Base-by-base conservation (phyloP, 1,139 yeast species). In the Ogataea hybrid region DNA sequence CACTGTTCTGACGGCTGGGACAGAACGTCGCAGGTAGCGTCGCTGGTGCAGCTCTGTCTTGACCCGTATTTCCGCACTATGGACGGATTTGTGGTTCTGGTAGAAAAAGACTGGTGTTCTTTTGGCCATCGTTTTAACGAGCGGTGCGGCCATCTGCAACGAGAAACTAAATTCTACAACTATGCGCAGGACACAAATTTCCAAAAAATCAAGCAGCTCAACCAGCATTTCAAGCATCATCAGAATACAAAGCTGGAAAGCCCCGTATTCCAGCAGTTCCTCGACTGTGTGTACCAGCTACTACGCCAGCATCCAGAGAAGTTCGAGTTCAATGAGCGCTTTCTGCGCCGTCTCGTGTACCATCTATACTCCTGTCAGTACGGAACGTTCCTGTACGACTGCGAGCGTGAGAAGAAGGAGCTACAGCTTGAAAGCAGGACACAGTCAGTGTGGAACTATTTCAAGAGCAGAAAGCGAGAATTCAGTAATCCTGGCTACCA, bases 1-100 rank as follows among this genome's bases (percentile, higher is more conserved):
- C 98, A 92, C 64, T 92, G 98, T 60, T 89, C 97, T 0, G 98
- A 92, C 66, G 98, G 98, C 0, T 92, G 98, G 98, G 98, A 92
- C 61, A 71, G 98, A 46, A 94, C 98, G 0, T 79, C 97, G 0
- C 97, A 92, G 59, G 77, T 90, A 1, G 77, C 90, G 8, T 84
- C 96, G 4, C 66, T 92, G 46, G 80, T 90, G 32, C 95, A 92
- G 62, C 66, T 94, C 6, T 87, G 96, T 58, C 70, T 90, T 17
- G 98, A 94, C 62, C 97, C 97, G 0, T 88, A 77, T 59, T 92
- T 75, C 62, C 73, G 98, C 51, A 89, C 98, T 0, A 54, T 86
- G 7, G 83, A 86, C 46, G 98, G 98, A 2, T 88, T 92, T 56
- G 84, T 86, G 67, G 74, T 82, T 0, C 69, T 92, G 22, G 72